Base-by-base conservation (phyloP, 768 basidiomycete genomes). In the Porpolomopsis calyptriformis region DNA sequence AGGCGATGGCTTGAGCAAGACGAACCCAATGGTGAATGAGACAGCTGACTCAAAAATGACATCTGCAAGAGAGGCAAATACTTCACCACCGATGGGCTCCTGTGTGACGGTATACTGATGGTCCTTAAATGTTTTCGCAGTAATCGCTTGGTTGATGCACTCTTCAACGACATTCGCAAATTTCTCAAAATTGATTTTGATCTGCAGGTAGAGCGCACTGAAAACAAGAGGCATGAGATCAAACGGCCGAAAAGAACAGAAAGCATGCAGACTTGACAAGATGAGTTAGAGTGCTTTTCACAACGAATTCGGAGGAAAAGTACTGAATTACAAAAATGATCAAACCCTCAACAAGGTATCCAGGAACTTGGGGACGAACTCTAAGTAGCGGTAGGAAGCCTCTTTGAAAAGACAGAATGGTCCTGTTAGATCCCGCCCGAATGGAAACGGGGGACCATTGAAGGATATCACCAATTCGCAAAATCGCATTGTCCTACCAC, bases 381-480 rank as follows among this genome's bases (percentile, higher is more conserved):
- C 69, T 61, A n/a, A 82, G 57, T 14, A 82, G 50, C 0, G 74
- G 74, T 4, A 82, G 52, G 49, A 72, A 68, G 0, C 73, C 78
- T 22, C 70, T 60, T 49, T 82, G 78, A 47, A 83, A 84, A 1
- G 81, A 81, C 6, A 82, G 63, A 0, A 55, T 50, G 0, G 59
- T 52, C 0, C 51, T 49, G 40, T 47, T 54, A n/a, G 61, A 61
- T 27, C 65, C 72, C 2, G 69, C 67, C 7, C 49, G 46, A 2
- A 57, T 53, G 9, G 68, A 67, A 23, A 82, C 68, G 1, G 55
- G 50, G 0, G 62, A 55, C 67, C 72, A 79, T 4, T 56, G 57
- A 14, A 82, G 54, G 31, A 80, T 61, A 36, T 78, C 74, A 3
- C 56, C 56, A 18, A 82, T 60, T 25, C 77, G 72, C 4, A 64